These are phyloP conservation scores for Dicorynia guianensis DNA, from an alignment of 306 rosid species.

Conservation along the genomic window DNA sequence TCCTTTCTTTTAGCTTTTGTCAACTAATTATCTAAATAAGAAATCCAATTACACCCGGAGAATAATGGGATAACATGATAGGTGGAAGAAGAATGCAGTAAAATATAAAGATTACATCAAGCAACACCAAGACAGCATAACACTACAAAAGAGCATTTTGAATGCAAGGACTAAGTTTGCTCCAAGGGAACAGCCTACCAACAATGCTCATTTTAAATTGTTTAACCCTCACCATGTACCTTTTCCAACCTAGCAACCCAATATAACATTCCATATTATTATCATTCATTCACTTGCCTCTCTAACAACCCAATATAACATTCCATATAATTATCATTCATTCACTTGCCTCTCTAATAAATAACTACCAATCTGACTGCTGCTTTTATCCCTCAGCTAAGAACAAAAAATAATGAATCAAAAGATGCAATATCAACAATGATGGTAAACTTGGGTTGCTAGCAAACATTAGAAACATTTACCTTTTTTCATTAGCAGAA, in stretches of 20 bases:
- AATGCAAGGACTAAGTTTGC: background rate
- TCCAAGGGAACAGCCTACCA: constrained; percentile 16
- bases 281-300: background rate
- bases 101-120: background rate
- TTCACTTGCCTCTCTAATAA: background rate
- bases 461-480: constrained; percentile 43
- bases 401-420: background rate
- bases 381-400: background rate
- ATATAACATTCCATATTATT: background rate
- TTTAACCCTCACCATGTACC: constrained; percentile 3
- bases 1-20: background rate
- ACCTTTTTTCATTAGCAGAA: constrained; percentile 88
- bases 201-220: background rate
- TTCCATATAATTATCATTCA: background rate
- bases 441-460: constrained; percentile 27
- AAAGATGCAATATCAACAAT: constrained; percentile 18
- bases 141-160: background rate
- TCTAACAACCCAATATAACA: background rate
- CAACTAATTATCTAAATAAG: background rate
- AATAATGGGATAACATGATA: constrained; percentile 17
- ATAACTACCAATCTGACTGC: background rate
- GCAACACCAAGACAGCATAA: constrained; percentile 21
- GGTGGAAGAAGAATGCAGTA: constrained; percentile 1
- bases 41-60: constrained; percentile 28
- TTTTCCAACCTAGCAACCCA: constrained; percentile 28